These are phyloP conservation scores for Xylaria scruposa DNA, from an alignment of 495 filamentous ascomycete species.

Conservation along the genomic window DNA sequence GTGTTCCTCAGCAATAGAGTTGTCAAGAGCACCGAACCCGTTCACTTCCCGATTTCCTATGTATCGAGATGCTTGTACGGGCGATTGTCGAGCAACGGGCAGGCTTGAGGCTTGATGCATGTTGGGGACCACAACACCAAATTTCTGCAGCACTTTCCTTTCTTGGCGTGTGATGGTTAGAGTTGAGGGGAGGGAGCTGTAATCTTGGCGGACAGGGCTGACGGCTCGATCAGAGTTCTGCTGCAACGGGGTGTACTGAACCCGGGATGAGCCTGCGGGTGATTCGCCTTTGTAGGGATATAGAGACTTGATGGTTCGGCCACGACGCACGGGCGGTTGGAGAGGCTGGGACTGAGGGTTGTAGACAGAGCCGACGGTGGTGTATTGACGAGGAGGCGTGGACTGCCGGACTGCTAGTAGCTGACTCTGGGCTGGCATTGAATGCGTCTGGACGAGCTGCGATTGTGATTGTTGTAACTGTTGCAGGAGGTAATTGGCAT, in stretches of 20 bases:
- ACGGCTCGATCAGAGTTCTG: conserved; percentile 56
- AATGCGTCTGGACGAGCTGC: not conserved
- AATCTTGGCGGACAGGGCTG: conserved; percentile 35
- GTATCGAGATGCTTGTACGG: not conserved
- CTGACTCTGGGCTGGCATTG: not conserved
- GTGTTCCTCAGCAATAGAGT: not conserved
- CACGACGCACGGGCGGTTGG: conserved; percentile 53
- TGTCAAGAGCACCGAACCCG: not conserved
- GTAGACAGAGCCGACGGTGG: conserved; percentile 56
- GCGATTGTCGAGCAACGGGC: not conserved
- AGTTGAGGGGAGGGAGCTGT: not conserved
- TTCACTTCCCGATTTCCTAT: not conserved
- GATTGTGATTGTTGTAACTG: not conserved
- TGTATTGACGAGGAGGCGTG: conserved; percentile 41
- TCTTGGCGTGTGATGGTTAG: conserved; percentile 20
- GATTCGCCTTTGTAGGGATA: conserved; percentile 34
- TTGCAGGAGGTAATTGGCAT: not conserved
- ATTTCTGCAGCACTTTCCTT: conserved; percentile 12
- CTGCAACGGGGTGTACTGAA: conserved; percentile 53
- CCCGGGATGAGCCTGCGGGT: conserved; percentile 31
- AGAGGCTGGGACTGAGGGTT: conserved; percentile 48
- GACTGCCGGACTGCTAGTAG: not conserved
- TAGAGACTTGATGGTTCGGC: conserved; percentile 43
- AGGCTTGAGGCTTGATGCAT: not conserved
- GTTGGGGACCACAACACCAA: conserved; percentile 3